Base-by-base conservation (phyloP, 2,329 filamentous ascomycete genomes). In the Volutella citrinella region DNA sequence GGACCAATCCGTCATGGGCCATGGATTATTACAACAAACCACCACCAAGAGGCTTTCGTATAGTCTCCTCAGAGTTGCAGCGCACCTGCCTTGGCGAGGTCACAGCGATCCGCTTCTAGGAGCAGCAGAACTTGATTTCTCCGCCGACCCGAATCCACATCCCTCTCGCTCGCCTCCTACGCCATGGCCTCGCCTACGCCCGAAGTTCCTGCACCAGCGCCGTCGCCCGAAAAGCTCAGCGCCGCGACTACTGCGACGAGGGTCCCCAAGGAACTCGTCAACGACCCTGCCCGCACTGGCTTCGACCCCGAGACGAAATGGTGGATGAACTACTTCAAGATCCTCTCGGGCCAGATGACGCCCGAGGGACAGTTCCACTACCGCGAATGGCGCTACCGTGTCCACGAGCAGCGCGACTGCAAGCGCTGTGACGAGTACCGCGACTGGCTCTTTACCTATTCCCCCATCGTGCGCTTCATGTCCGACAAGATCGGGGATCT, bases 241-340 rank as follows among this genome's bases (percentile, higher is more conserved):
- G n/a, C n/a, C n/a, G n/a, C n/a, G n/a, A n/a, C n/a, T n/a, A n/a
- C n/a, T n/a, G n/a, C 45, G 17, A 24, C 32, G 36, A 22, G 36
- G 38, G 34, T 24, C n/a, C 41, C 49, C 32, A 56, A 52, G 40
- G 56, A 68, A 55, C 61, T 76, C 48, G 49, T 66, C 46, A 82
- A 82, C 60, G 74, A 82, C 60, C 77, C 78, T 25, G 59, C 68
- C 38, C 69, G 73, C 44, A 82, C 78, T 15, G 77, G 78, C 46
- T 82, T 82, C 68, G 75, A 81, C 61, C 78, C 79, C 32, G 52
- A 69, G 48, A 71, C 68, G 27, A 63, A 64, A 42, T 78, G 73
- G 72, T 95, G 87, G 84, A 76, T 84, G 59, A 95, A 86, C 68
- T 84, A 89, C 69, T 96, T 94, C 74, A 78, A 78, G 51, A 84